Base-by-base conservation (phyloP, 1,139 yeast species). In the Diutina catenulata region DNA sequence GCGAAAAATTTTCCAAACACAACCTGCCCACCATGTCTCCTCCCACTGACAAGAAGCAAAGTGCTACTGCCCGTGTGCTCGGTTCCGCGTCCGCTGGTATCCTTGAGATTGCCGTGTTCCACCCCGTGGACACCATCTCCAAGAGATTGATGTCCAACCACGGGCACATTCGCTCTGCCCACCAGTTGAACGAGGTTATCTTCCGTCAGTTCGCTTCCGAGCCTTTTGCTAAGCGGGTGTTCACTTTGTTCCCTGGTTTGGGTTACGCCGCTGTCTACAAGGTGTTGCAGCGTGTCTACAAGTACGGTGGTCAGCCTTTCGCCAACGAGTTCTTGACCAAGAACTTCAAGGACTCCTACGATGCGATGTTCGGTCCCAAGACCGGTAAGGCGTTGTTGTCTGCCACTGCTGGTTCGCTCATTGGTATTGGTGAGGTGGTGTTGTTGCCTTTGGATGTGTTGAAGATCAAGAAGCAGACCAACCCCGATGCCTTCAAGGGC, bases 71-170 rank as follows among this genome's bases (percentile, higher is more conserved):
- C 52, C 78, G 98, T 60, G 80, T 93, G 37, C 69, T 88, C 41
- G 99, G 99, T 36, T 88, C 97, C 23, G 98, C 97, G 20, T 74
- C 95, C 26, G 98, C 99, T 27, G 99, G 98, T 50, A 84, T 91
- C 55, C 76, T 94, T 54, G 99, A 91, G 62, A 80, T 91, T 51
- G 94, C 83, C 43, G 94, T 93, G 29, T 91, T 91, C 76, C 99
- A 91, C 62, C 99, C 99, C 19, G 97, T 91, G 35, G 99, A 91
- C 64, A 91, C 99, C 41, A 83, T 88, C 53, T 88, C 98, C 49
- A 91, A 91, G 69, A 80, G 99, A 65, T 74, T 91, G 58, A 91
- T 91, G 99, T 81, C 95, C 42, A 91, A 91, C 68, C 84, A 80
- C 49, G 80, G 94, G 39, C 79, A 59, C 46, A 74, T 88, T 47